Evolutionary conservation across 768 basidiomycete genomes (phyloP).

Genomic region (Pleurotus platypus): DNA sequence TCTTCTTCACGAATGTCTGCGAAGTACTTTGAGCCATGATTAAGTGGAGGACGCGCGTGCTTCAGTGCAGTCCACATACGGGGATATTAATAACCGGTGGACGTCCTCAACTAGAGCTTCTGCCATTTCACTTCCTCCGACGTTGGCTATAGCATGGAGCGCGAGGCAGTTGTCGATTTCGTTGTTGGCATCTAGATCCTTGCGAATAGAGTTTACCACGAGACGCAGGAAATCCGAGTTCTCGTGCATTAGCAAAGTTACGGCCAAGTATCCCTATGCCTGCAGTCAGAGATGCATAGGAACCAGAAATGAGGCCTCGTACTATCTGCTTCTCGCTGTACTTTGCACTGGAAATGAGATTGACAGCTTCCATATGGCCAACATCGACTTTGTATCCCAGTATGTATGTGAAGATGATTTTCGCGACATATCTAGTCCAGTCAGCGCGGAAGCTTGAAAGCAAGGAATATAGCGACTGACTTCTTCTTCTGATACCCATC

Average conservation of each 20-base stretch:
- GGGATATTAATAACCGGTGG: constrained; percentile 90
- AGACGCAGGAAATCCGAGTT: constrained; percentile 95
- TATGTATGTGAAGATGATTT: constrained; percentile 99
- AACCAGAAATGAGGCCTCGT: constrained; percentile 24
- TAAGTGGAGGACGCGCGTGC: neutral
- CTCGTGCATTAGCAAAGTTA: constrained; percentile 97
- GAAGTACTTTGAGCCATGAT: constrained; percentile 65
- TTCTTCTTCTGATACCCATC: constrained; percentile 94
- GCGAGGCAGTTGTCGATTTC: constrained; percentile 97
- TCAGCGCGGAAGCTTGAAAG: too few relatives aligned
- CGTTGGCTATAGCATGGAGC: constrained; percentile 96
- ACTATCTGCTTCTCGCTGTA: constrained; percentile 99
- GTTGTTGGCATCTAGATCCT: constrained; percentile 91
- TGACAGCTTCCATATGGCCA: constrained; percentile 99
- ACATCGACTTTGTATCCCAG: constrained; percentile 98
- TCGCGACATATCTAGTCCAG: constrained; percentile 81
- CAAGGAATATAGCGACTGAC: constrained; percentile 36
- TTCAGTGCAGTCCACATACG: constrained; percentile 46
- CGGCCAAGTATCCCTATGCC: constrained; percentile 89
- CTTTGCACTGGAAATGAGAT: constrained; percentile 91
- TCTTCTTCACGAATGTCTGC: constrained; percentile 95
- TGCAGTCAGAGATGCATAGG: constrained; percentile 4
- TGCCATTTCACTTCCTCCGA: constrained; percentile 98
- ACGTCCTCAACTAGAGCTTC: constrained; percentile 93
- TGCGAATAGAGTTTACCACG: constrained; percentile 97